These are phyloP conservation scores for Croton setiger DNA, from an alignment of 441 rosid species.

Conservation along the genomic window DNA sequence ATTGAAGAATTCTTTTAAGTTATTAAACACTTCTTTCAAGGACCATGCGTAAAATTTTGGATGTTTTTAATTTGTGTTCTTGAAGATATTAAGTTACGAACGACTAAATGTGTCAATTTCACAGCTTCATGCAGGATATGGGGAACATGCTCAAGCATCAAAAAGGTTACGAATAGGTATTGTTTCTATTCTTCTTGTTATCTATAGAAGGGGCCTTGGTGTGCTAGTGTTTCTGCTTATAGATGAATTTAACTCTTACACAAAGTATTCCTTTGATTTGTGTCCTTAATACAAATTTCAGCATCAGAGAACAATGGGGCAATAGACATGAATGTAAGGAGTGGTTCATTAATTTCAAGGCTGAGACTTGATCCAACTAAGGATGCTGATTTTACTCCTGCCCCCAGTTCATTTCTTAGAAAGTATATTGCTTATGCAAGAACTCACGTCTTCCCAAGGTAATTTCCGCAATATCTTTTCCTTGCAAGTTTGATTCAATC, in stretches of 20 bases:
- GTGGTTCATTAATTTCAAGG: conserved; percentile 71
- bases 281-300: conserved; percentile 24
- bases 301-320: conserved; percentile 42
- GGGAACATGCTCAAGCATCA: conserved; percentile 44
- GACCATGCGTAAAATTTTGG: background rate
- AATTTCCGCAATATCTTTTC: conserved; percentile 28
- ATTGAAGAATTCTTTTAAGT: background rate
- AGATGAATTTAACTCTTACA: conserved; percentile 5
- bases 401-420: conserved; percentile 84
- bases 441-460: conserved; percentile 83
- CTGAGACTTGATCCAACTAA: conserved; percentile 70
- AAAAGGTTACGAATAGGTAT: conserved; percentile 62
- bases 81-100: background rate
- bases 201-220: background rate
- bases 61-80: background rate
- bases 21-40: background rate
- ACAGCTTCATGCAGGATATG: conserved; percentile 90
- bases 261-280: background rate
- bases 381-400: conserved; percentile 68
- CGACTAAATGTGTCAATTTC: conserved; percentile 7
- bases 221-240: conserved; percentile 1
- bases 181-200: background rate
- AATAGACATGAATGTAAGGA: conserved; percentile 41
- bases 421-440: conserved; percentile 94
- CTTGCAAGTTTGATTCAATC: conserved; percentile 15